Evolutionary conservation across 768 basidiomycete species (phyloP).

Genomic region (Gyrodon lividus): DNA sequence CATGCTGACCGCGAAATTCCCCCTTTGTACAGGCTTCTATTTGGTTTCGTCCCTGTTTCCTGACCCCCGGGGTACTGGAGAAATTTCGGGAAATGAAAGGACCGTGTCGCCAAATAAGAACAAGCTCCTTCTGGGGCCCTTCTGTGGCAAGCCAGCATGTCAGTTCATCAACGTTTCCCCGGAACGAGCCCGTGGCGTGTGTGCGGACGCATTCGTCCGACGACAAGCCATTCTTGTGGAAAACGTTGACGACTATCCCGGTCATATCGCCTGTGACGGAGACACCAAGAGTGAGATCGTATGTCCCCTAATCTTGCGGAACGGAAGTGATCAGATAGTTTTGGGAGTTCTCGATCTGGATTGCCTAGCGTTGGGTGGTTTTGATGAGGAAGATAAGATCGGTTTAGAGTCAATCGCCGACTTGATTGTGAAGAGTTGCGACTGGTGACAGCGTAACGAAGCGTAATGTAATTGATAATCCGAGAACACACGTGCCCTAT

Average conservation of each 20-base stretch:
- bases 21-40: slow-evolving; percentile 72
- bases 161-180: slow-evolving; percentile 67
- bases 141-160: slow-evolving; percentile 91
- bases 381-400: slow-evolving; percentile 71
- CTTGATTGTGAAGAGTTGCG: slow-evolving; percentile 59
- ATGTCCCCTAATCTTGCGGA: slow-evolving; percentile 58
- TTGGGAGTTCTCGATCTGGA: slow-evolving; percentile 83
- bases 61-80: slow-evolving; percentile 29
- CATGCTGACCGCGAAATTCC: slow-evolving; percentile 21
- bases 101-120: slow-evolving; percentile 7
- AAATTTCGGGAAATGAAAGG: slow-evolving; percentile 13
- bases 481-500: not conserved
- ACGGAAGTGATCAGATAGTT: slow-evolving; percentile 32
- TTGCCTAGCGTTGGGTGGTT: slow-evolving; percentile 68
- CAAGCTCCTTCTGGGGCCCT: slow-evolving; percentile 71
- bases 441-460: slow-evolving; percentile 49
- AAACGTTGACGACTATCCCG: slow-evolving; percentile 79
- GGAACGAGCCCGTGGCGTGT: slow-evolving; percentile 70
- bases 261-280: slow-evolving; percentile 93
- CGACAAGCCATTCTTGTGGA: slow-evolving; percentile 61
- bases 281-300: slow-evolving; percentile 91
- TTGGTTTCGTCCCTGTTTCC: slow-evolving; percentile 67
- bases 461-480: slow-evolving; percentile 12
- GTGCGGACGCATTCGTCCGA: slow-evolving; percentile 72
- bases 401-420: slow-evolving; percentile 74